Evolutionary conservation across 192 early-diverging fungal genomes (phyloP), one percentile per base, ranked within the genome.

Genomic region (Coemansia sp.): DNA sequence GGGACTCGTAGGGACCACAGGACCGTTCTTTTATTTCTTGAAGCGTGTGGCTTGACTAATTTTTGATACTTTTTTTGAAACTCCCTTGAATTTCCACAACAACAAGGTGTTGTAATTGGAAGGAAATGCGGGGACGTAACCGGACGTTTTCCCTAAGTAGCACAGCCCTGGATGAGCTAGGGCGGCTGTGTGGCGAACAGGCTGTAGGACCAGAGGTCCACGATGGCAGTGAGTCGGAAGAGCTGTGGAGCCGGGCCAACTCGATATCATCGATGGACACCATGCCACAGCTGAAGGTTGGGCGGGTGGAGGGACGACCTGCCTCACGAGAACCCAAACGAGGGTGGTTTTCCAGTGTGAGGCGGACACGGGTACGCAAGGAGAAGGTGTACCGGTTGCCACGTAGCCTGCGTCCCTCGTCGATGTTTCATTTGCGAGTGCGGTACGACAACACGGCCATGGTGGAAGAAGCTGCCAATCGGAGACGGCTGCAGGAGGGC

Each of bases 241-340:
- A 46, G 54, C 54, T 21, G 17, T 13, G 22, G 12, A 43, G 49
- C 27, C 51, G 44, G 20, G 61, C 59, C 5, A 60, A 71, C 37
- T 64, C 60, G 31, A 71, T 71, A 21, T 71, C 56, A 41, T 60
- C 67, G 19, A 32, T 71, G 8, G 51, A 59, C 21, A 64, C 60
- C 18, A 44, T 70, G 35, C 54, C 60, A 1, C 45, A 44, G 34
- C 67, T 56, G 11, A 51, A 38, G 30, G 47, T 51, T 9, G 50
- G 50, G 14, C 28, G 50, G 23, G 38, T 42, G 25, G 12, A 19
- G 18, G 46, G 8, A n/a, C 19, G 22, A 16, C 5, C 25, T 5
- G 40, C 40, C 6, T 2, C n/a, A 10, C 13, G 14, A 33, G 31
- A 6, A 47, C 36, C 31, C 50, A 42, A 31, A 28, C 42, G 16